Evolutionary conservation across 2,329 filamentous ascomycete species (phyloP), one percentile per base, ranked within the genome.

Genomic region (Aspergillus pseudoglaucus): DNA sequence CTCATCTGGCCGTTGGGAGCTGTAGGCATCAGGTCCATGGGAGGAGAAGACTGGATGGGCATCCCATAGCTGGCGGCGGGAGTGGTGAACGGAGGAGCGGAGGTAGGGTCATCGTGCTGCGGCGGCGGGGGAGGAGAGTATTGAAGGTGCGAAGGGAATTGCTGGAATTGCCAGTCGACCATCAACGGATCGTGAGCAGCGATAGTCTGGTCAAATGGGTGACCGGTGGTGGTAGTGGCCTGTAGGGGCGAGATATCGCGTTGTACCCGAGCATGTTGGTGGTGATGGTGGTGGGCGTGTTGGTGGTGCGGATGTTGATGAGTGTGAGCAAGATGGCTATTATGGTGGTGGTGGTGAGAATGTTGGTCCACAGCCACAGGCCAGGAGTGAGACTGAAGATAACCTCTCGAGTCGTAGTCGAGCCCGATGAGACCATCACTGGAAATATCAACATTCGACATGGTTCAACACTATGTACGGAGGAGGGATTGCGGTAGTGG

Each of bases 1-100:
- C 83, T 82, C 51, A 88, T 73, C 35, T 81, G 75, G 30, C 80
- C 78, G 60, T 87, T 84, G 6, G 73, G 68, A 35, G 14, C 33
- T 6, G 81, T 80, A 6, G 83, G 67, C 55, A 78, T 70, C 75
- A 62, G 63, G 75, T 75, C 47, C 77, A 83, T 52, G 79, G 75
- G 67, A 12, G 25, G 25, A 3, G 71, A 69, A 15, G 69, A 63
- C 42, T 73, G 70, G 50, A 75, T 57, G 32, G 69, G 59, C 52
- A 74, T 66, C 40, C 61, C 66, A 61, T 84, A 85, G 53, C 81
- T 81, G 49, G 83, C 74, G 30, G 79, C 68, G 49, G 83, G 74
- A 30, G 79, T 69, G 47, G 73, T 77, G 50, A 77, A 74, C 61
- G 78, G 80, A 61, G 67, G 61, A 45, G 64, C 75, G 58, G 84